phyloP scores from a whole-genome alignment of 805 yeast species.

The Hanseniaspora hatyaiensis region DNA sequence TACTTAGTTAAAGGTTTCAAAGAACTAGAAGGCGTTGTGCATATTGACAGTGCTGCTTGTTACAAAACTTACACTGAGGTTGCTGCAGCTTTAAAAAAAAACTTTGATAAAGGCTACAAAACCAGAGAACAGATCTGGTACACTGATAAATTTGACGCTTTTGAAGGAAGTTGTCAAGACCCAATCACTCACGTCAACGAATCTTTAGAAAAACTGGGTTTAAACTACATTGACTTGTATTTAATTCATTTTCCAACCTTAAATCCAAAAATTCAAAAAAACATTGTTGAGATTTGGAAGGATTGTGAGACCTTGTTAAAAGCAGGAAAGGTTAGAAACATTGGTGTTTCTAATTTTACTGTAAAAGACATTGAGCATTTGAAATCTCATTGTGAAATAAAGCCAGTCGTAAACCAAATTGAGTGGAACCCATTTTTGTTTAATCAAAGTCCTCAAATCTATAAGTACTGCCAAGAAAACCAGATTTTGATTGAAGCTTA shows the following conservation, averaged over 20 bases:
- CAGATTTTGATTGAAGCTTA: constrained; percentile 51
- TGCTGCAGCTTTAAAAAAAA: constrained; percentile 33
- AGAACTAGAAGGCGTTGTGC: constrained; percentile 38
- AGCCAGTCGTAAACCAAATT: constrained; percentile 52
- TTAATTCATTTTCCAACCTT: constrained; percentile 42
- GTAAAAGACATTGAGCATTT: constrained; percentile 37
- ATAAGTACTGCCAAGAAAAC: constrained; percentile 39
- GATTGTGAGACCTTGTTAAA: constrained; percentile 38
- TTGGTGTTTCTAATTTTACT: constrained; percentile 53
- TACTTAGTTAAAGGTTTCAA: constrained; percentile 29
- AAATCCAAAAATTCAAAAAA: constrained; percentile 19
- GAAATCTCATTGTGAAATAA: constrained; percentile 30
- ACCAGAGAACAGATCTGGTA: constrained; percentile 42
- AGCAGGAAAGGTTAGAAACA: constrained; percentile 44
- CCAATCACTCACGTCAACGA: constrained; percentile 35
- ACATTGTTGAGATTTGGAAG: constrained; percentile 42
- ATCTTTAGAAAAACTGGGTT: constrained; percentile 32
- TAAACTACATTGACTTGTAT: constrained; percentile 43
- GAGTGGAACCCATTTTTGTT: constrained; percentile 54
- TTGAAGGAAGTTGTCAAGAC: constrained; percentile 23
- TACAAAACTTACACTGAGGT: constrained; percentile 46
- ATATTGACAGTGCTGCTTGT: constrained; percentile 48
- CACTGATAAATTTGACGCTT: constrained; percentile 40
- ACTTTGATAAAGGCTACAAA: constrained; percentile 25
- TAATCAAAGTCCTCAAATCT: constrained; percentile 51